Evolutionary conservation across 306 rosid species (phyloP).

Genomic region (Phaseolus lunatus): DNA sequence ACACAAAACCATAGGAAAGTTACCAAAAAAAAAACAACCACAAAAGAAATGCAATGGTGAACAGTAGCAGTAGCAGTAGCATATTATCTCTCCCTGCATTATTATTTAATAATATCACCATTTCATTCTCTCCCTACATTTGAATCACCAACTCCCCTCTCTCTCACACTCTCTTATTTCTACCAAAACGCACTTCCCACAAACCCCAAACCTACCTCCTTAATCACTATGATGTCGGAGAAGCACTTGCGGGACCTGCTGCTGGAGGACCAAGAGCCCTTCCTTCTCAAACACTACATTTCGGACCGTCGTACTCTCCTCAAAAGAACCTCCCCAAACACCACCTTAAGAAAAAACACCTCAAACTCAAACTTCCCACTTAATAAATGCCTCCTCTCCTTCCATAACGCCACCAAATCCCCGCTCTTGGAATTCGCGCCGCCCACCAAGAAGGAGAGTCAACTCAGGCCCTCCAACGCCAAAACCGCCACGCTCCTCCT

Average conservation of each 20-base stretch:
- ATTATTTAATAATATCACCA: slow-evolving; percentile 42
- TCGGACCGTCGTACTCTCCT: slow-evolving; percentile 54
- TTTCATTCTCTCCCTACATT: slow-evolving; percentile 49
- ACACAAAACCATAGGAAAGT: no score
- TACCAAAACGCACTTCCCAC: slow-evolving; percentile 2
- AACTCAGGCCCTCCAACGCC: slow-evolving; percentile 61
- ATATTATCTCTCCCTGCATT: background rate
- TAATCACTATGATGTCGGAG: slow-evolving; percentile 43
- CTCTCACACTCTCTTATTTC: slow-evolving; percentile 27
- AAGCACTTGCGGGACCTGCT: slow-evolving; percentile 62
- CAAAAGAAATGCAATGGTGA: background rate
- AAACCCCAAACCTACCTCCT: background rate
- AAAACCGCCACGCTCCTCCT: slow-evolving; percentile 78
- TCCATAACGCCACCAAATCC: slow-evolving; percentile 60
- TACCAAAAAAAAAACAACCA: no score
- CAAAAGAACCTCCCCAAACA: slow-evolving; percentile 47
- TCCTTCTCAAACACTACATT: slow-evolving; percentile 62
- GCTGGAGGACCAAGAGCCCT: slow-evolving; percentile 73
- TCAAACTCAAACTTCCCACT: slow-evolving; percentile 39
- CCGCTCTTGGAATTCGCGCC: slow-evolving; percentile 72
- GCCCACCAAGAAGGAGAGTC: slow-evolving; percentile 57
- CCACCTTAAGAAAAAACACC: slow-evolving; percentile 22
- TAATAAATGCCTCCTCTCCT: slow-evolving; percentile 62
- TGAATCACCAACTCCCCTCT: slow-evolving; percentile 63
- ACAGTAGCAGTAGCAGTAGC: background rate